These are phyloP conservation scores for Globisporangium okanoganense DNA, from an alignment of 352 stramenopile genomes.

Conservation along the genomic window DNA sequence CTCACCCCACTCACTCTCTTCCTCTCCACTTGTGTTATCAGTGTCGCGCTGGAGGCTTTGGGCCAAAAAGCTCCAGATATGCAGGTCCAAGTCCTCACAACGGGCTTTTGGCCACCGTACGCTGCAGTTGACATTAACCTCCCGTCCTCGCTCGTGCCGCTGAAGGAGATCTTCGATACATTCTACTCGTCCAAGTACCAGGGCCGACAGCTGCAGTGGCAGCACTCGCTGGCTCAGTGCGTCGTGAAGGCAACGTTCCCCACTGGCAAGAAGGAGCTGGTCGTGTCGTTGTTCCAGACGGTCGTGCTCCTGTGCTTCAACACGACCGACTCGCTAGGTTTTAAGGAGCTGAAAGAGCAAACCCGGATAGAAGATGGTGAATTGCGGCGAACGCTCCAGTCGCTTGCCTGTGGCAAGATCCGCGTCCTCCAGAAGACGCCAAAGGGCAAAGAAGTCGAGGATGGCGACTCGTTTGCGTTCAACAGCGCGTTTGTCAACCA, in stretches of 20 bases:
- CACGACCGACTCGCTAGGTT: slow-evolving; percentile 48
- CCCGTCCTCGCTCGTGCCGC: slow-evolving; percentile 45
- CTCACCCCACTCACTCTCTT: not conserved
- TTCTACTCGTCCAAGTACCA: slow-evolving; percentile 90
- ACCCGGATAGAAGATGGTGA: slow-evolving; percentile 90
- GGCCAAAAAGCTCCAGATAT: slow-evolving; percentile 81
- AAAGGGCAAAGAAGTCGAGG: slow-evolving; percentile 83
- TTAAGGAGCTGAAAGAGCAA: slow-evolving; percentile 85
- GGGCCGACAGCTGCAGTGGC: slow-evolving; percentile 88
- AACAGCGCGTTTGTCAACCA: slow-evolving; percentile 86
- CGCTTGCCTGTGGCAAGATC: slow-evolving; percentile 87
- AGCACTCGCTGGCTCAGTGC: slow-evolving; percentile 88
- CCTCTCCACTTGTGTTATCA: slow-evolving; percentile 9
- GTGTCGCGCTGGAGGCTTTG: slow-evolving; percentile 45
- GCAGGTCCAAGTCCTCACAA: slow-evolving; percentile 96
- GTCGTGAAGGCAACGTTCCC: slow-evolving; percentile 86
- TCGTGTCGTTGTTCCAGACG: slow-evolving; percentile 87
- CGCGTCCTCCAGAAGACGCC: slow-evolving; percentile 86
- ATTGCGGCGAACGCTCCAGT: slow-evolving; percentile 86
- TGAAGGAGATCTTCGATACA: slow-evolving; percentile 85
- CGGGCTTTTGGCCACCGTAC: slow-evolving; percentile 97
- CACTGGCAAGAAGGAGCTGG: slow-evolving; percentile 79
- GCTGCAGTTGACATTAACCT: slow-evolving; percentile 81
- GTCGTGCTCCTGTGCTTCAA: slow-evolving; percentile 88
- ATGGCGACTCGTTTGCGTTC: slow-evolving; percentile 85